A percentile compares a stretch with the other conserved stretches of the same genome.
Evolutionary conservation across 176 grass and related monocot genomes (phyloP).

Genomic region (Alopecurus myosuroides): DNA sequence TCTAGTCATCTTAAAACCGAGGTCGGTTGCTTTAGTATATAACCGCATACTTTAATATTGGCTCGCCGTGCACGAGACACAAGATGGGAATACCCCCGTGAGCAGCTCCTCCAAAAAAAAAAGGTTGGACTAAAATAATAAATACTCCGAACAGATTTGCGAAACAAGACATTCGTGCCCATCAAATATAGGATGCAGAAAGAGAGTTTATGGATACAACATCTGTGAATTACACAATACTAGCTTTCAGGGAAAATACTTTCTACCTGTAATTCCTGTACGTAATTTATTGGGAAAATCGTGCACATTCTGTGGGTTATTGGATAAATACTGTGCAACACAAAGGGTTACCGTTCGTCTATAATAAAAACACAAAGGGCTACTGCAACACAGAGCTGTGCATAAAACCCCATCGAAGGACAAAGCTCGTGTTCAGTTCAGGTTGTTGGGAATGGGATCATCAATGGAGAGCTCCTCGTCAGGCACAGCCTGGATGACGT

Average conservation of each 20-base stretch:
- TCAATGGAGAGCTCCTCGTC: constrained; percentile 24
- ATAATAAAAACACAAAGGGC: no score
- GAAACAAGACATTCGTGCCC: not conserved
- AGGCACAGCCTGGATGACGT: constrained; percentile 29
- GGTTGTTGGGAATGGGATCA: not conserved
- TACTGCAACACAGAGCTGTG: not conserved
- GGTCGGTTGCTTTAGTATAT: no score
- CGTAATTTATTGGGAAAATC: no score
- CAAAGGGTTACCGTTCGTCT: no score
- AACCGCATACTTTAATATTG: no score
- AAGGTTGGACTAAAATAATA: no score
- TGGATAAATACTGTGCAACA: not conserved
- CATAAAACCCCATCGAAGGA: not conserved
- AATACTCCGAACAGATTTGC: no score
- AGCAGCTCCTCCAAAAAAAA: no score
- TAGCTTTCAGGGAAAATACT: not conserved
- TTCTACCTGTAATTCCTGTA: not conserved
- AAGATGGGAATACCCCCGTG: no score
- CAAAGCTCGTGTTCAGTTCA: constrained; percentile 5
- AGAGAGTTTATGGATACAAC: not conserved
- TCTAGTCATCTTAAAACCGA: no score
- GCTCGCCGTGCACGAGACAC: no score
- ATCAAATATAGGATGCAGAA: not conserved
- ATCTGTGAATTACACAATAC: not conserved
- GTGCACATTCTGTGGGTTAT: not conserved